Percentiles rank a stretch among this genome's conserved stretches.
These are phyloP conservation scores for Apodospora peruviana DNA, from an alignment of 495 filamentous ascomycete genomes.

Conservation along the genomic window DNA sequence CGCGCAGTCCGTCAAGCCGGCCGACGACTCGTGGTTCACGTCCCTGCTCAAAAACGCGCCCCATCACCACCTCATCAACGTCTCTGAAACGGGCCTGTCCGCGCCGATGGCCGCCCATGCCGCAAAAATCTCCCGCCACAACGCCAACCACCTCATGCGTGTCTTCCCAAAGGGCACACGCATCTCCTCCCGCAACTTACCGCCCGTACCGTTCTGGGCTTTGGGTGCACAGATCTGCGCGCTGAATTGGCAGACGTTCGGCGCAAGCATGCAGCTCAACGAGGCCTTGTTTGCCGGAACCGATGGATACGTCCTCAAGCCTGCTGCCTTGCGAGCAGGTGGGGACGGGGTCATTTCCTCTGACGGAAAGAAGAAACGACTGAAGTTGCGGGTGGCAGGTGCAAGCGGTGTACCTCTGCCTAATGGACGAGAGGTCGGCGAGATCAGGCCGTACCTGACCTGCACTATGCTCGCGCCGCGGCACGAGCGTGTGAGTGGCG, in stretches of 20 bases:
- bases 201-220: slow-evolving; percentile 46
- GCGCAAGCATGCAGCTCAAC: slow-evolving; percentile 48
- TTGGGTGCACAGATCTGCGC: slow-evolving; percentile 52
- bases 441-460: slow-evolving; percentile 48
- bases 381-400: slow-evolving; percentile 42
- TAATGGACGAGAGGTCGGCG: slow-evolving; percentile 23
- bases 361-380: slow-evolving; percentile 22
- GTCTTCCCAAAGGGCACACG: slow-evolving; percentile 53
- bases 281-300: slow-evolving; percentile 50
- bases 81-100: slow-evolving; percentile 45
- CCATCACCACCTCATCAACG: slow-evolving; percentile 53
- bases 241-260: slow-evolving; percentile 55
- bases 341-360: slow-evolving; percentile 35
- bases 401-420: slow-evolving; percentile 45
- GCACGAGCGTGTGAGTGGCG: slow-evolving; percentile 2
- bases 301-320: slow-evolving; percentile 51
- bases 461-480: slow-evolving; percentile 43
- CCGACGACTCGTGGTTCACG: slow-evolving; percentile 47
- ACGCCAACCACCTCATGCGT: slow-evolving; percentile 48
- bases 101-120: slow-evolving; percentile 23
- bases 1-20: slow-evolving; percentile 51
- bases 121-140: slow-evolving; percentile 42
- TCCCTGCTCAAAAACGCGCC: slow-evolving; percentile 34
- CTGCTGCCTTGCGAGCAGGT: slow-evolving; percentile 38
- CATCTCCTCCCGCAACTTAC: slow-evolving; percentile 49